Evolutionary conservation across 108 stramenopile genomes (phyloP).

Genomic region (Bacterosira constricta): DNA sequence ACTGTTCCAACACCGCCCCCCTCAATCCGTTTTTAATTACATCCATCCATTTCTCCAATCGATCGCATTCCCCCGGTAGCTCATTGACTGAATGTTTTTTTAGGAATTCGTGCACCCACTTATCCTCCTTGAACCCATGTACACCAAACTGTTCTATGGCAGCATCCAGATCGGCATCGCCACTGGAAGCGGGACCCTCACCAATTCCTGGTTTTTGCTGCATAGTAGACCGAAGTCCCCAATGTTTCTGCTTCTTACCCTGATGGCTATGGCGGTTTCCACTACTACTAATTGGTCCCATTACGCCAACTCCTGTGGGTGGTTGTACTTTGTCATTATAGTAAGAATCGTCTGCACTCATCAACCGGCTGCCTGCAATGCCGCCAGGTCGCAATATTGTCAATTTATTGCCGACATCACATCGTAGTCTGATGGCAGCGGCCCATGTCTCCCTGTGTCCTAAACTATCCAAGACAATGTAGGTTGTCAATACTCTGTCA

Average conservation of each 20-base stretch:
- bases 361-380: conserved; percentile 37
- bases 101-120: conserved; percentile 77
- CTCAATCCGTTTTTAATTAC: conserved; percentile 79
- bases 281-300: background rate
- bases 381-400: conserved; percentile 41
- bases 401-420: conserved; percentile 41
- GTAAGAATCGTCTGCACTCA: conserved; percentile 18
- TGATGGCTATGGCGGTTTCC: background rate
- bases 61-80: conserved; percentile 48
- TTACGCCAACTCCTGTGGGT: conserved; percentile 3
- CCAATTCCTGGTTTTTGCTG: conserved; percentile 18
- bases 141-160: conserved; percentile 65
- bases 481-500: conserved; percentile 16
- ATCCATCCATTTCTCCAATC: conserved; percentile 75
- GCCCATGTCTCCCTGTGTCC: conserved; percentile 71
- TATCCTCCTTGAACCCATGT: conserved; percentile 59
- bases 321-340: background rate
- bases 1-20: conserved; percentile 84
- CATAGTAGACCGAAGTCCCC: conserved; percentile 13
- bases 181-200: conserved; percentile 23
- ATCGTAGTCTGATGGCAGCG: conserved; percentile 59
- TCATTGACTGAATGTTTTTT: conserved; percentile 67
- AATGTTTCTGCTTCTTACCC: conserved; percentile 14
- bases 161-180: conserved; percentile 42
- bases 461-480: conserved; percentile 71